phyloP scores from a whole-genome alignment of 306 rosid species.

The Betula pendula region DNA sequence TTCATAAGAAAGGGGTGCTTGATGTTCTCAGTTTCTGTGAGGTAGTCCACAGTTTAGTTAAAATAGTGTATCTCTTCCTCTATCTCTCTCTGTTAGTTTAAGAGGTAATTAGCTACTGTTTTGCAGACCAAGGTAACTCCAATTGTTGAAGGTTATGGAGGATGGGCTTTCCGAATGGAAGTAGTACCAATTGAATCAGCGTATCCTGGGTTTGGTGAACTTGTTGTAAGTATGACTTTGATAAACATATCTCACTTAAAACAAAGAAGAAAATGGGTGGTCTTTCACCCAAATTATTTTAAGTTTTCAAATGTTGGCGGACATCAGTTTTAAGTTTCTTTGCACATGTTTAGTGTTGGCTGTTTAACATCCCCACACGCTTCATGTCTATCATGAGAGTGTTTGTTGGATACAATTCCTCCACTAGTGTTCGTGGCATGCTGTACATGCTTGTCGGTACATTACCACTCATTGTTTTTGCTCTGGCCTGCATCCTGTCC shows the following conservation, averaged over 20 bases:
- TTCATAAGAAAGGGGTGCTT: constrained; percentile 75
- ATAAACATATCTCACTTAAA: constrained; percentile 18
- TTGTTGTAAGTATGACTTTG: constrained; percentile 72
- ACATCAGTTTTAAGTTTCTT: not conserved
- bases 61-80: constrained; percentile 9
- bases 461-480: not conserved
- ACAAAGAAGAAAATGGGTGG: constrained; percentile 1
- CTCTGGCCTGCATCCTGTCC: not conserved
- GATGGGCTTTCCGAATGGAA: constrained; percentile 97
- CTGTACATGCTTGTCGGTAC: not conserved
- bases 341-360: not conserved
- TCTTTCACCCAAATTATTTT: not conserved
- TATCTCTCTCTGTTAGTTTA: constrained; percentile 33
- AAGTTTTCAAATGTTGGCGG: not conserved
- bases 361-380: not conserved
- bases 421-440: not conserved
- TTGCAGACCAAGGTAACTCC: constrained; percentile 98
- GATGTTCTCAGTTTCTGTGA: constrained; percentile 97
- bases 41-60: constrained; percentile 49
- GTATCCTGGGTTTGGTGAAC: constrained; percentile 95
- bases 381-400: not conserved
- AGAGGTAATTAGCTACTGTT: constrained; percentile 26
- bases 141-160: constrained; percentile 96
- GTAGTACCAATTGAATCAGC: constrained; percentile 98
- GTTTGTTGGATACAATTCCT: not conserved